A percentile compares a stretch with the other conserved stretches of the same genome.
These are phyloP conservation scores for Fusarium graminum DNA, from an alignment of 2,329 filamentous ascomycete species.

Conservation along the genomic window DNA sequence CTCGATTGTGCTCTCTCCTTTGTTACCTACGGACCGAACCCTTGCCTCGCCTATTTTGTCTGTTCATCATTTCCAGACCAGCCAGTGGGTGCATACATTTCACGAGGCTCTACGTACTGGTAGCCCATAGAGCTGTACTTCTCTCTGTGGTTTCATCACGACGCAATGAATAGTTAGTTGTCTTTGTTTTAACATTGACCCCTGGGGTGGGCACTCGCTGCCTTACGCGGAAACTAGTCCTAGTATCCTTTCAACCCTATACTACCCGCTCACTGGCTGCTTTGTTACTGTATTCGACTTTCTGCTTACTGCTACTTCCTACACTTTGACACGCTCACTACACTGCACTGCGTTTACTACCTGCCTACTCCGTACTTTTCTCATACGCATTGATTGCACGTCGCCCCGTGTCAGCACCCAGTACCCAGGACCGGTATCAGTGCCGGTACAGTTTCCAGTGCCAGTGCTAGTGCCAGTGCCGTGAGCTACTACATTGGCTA, in stretches of 20 bases:
- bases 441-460: constrained; percentile 12
- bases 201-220: constrained; percentile 30
- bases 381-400: constrained; percentile 20
- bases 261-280: constrained; percentile 32
- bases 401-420: constrained; percentile 31
- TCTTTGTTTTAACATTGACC: constrained; percentile 33
- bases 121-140: constrained; percentile 36
- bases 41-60: constrained; percentile 30
- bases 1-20: constrained; percentile 23
- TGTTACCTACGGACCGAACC: constrained; percentile 25
- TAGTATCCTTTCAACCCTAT: constrained; percentile 26
- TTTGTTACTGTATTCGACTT: constrained; percentile 30
- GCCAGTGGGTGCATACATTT: constrained; percentile 31
- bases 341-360: constrained; percentile 32
- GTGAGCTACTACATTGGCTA: constrained; percentile 43
- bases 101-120: constrained; percentile 28
- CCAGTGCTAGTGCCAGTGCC: constrained; percentile 37
- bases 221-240: constrained; percentile 36
- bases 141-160: constrained; percentile 45
- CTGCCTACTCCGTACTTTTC: constrained; percentile 13
- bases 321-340: constrained; percentile 33
- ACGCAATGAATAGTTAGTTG: constrained; percentile 41
- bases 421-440: constrained; percentile 16
- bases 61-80: constrained; percentile 24
- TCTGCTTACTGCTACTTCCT: constrained; percentile 37